A percentile compares a stretch with the other conserved stretches of the same genome.
Evolutionary conservation across 2,329 filamentous ascomycete species (phyloP).

Genomic region (Ophiostoma piceae): DNA sequence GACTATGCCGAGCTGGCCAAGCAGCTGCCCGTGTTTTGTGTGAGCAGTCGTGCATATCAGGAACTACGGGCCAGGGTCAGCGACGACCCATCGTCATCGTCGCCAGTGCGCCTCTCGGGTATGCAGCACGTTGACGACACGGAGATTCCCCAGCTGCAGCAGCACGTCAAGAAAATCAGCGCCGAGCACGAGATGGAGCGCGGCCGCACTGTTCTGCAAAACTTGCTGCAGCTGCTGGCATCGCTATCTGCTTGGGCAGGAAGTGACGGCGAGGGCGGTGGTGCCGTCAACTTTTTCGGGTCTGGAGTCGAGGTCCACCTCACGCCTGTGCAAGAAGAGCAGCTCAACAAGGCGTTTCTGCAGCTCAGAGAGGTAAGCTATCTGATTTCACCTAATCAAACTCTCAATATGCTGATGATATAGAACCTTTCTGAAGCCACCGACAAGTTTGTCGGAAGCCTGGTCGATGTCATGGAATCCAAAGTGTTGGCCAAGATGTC

Average conservation of each 20-base stretch:
- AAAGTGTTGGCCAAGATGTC: neutral
- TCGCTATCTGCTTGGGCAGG: neutral
- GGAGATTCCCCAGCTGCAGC: neutral
- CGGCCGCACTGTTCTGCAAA: neutral
- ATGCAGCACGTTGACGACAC: neutral
- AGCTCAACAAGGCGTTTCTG: neutral
- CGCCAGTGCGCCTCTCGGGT: neutral
- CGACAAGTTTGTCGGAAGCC: neutral
- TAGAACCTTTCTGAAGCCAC: neutral
- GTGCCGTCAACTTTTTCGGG: neutral
- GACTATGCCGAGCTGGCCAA: neutral
- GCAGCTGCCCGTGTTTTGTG: constrained; percentile 4
- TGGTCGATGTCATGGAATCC: neutral
- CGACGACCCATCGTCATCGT: neutral
- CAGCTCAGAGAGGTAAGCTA: neutral
- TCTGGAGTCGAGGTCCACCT: neutral
- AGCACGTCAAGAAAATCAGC: neutral
- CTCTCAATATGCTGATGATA: neutral
- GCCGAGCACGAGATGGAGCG: neutral
- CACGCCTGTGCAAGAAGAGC: neutral
- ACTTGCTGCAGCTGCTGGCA: neutral
- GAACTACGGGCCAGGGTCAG: neutral
- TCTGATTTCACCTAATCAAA: neutral
- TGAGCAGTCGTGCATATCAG: neutral
- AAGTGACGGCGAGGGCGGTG: neutral